Conservation (phyloP, 768 basidiomycete species). For the Termitomyces sp. region DNA sequence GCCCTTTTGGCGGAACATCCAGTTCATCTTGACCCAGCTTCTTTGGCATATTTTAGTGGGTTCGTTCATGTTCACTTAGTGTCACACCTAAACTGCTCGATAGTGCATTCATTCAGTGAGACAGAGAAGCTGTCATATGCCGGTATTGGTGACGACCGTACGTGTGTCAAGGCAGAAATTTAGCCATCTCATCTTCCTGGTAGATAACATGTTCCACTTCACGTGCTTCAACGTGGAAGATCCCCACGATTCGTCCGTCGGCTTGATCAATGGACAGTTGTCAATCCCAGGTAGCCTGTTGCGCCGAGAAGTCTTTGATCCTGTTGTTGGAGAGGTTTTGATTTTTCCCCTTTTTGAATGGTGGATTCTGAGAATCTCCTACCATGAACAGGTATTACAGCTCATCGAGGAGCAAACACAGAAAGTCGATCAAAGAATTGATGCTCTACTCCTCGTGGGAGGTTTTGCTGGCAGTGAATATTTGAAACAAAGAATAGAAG, state of each 20-base stretch:
- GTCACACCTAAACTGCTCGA: not conserved
- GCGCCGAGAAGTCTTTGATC: constrained; percentile 85
- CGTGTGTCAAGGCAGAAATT: constrained; percentile 13
- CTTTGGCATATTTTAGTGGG: constrained; percentile 76
- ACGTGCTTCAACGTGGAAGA: constrained; percentile 88
- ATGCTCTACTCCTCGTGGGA: constrained; percentile 85
- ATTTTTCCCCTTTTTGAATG: constrained; percentile 4
- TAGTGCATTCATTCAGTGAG: constrained; percentile 82
- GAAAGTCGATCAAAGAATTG: constrained; percentile 63
- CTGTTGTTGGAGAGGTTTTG: constrained; percentile 71
- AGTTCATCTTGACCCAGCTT: constrained; percentile 75
- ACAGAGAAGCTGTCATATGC: constrained; percentile 78
- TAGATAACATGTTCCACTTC: constrained; percentile 83
- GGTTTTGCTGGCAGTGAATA: constrained; percentile 88
- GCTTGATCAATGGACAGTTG: constrained; percentile 78
- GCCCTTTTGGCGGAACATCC: constrained; percentile 77
- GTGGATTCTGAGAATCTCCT: not conserved
- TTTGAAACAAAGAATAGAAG: constrained; percentile 74
- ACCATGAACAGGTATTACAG: constrained; percentile 53
- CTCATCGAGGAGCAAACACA: constrained; percentile 74
- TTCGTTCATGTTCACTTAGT: constrained; percentile 1
- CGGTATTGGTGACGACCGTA: constrained; percentile 74
- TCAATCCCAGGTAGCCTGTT: constrained; percentile 77
- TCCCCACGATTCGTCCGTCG: constrained; percentile 73
- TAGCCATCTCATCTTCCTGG: constrained; percentile 3